Evolutionary conservation across 768 basidiomycete species (phyloP).

Genomic region (Dentipellis fragilis): DNA sequence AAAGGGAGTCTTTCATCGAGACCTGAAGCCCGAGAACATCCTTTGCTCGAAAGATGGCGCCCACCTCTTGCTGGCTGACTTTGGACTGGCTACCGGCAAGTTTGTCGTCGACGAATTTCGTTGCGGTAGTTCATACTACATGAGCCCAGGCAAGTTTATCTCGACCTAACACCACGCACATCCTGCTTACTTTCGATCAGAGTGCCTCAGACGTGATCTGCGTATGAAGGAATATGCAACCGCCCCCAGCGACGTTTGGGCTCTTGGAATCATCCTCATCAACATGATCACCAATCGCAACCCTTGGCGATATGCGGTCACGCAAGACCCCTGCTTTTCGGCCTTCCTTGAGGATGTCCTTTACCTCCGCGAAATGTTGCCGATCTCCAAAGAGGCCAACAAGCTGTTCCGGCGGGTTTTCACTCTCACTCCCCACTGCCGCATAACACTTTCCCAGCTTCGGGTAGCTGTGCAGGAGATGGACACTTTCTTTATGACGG

Average conservation of each 20-base stretch:
- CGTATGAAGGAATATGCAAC: conserved; percentile 17
- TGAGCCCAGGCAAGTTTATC: conserved; percentile 23
- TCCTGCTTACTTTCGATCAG: conserved; percentile 2
- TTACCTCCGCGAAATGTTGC: conserved; percentile 40
- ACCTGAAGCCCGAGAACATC: conserved; percentile 44
- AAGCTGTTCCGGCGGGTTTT: conserved; percentile 47
- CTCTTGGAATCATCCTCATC: conserved; percentile 39
- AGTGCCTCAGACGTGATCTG: conserved; percentile 12
- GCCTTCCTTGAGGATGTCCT: conserved; percentile 34
- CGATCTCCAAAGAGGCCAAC: conserved; percentile 37
- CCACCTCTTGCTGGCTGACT: conserved; percentile 35
- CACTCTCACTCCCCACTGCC: conserved; percentile 45
- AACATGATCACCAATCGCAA: conserved; percentile 43
- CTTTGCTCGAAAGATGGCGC: conserved; percentile 29
- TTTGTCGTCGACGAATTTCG: conserved; percentile 15
- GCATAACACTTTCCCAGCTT: conserved; percentile 54
- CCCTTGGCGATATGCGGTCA: conserved; percentile 43
- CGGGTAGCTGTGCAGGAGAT: conserved; percentile 43
- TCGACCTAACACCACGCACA: too few relatives aligned
- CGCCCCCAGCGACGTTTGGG: conserved; percentile 20
- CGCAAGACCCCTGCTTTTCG: conserved; percentile 35
- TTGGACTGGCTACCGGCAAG: conserved; percentile 28
- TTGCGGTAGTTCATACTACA: conserved; percentile 22
- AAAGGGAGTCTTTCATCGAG: conserved; percentile 39
- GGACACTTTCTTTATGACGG: conserved; percentile 51